phyloP scores from a whole-genome alignment of 2,329 filamentous ascomycete genomes.

The Coniochaeta sp. region DNA sequence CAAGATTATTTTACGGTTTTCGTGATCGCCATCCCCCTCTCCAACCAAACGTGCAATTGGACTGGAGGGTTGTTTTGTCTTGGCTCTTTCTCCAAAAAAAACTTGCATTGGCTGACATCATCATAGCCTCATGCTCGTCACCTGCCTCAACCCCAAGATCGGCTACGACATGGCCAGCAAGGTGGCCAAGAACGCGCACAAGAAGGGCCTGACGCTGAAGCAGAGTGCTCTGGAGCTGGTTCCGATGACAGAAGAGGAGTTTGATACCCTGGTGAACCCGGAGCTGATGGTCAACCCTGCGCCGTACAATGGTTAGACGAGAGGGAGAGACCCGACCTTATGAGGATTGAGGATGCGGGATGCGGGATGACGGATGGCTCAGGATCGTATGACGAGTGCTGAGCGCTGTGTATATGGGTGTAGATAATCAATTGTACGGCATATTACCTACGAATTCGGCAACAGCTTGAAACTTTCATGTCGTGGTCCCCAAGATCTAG shows the following conservation, averaged over 20 bases:
- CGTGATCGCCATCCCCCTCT: background rate
- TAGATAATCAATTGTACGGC: background rate
- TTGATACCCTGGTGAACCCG: slow-evolving; percentile 81
- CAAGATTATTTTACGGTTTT: background rate
- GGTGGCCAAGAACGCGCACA: slow-evolving; percentile 97
- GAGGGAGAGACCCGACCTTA: background rate
- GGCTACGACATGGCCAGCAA: slow-evolving; percentile 97
- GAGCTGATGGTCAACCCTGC: slow-evolving; percentile 92
- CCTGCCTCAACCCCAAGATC: slow-evolving; percentile 94
- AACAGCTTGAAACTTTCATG: too few relatives aligned
- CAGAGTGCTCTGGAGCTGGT: slow-evolving; percentile 89
- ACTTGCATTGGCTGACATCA: slow-evolving; percentile 9
- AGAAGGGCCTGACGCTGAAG: slow-evolving; percentile 93
- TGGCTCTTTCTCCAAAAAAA: slow-evolving; percentile 14
- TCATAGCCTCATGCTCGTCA: slow-evolving; percentile 90
- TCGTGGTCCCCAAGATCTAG: too few relatives aligned
- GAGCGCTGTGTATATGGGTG: background rate
- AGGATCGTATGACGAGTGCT: background rate
- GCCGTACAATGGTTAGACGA: slow-evolving; percentile 42
- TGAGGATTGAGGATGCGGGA: too few relatives aligned
- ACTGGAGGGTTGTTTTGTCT: background rate
- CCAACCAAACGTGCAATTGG: background rate
- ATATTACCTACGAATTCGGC: background rate
- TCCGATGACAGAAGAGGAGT: slow-evolving; percentile 81
- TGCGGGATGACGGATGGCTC: background rate